Conservation (phyloP, 2,329 filamentous ascomycete species). For the Periconia digitata region DNA sequence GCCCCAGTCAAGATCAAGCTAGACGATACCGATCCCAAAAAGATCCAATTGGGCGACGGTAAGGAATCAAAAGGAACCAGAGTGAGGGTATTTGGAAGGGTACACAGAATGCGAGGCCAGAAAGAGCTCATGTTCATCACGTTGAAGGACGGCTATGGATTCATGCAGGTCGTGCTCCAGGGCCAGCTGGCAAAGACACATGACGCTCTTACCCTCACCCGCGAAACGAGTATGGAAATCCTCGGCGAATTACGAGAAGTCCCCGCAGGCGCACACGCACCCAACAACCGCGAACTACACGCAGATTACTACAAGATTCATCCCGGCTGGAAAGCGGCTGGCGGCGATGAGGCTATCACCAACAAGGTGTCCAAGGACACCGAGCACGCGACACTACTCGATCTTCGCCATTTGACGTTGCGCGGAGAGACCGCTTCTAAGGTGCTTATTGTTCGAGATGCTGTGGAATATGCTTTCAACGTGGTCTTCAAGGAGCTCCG, state of each 20-base stretch:
- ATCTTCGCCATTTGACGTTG: constrained; percentile 81
- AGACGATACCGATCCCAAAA: constrained; percentile 64
- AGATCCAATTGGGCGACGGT: constrained; percentile 56
- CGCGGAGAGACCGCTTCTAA: constrained; percentile 82
- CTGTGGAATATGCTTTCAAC: constrained; percentile 79
- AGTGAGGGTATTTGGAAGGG: constrained; percentile 78
- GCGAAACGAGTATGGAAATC: constrained; percentile 84
- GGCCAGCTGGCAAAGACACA: constrained; percentile 89
- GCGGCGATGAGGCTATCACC: constrained; percentile 88
- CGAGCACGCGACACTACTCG: constrained; percentile 72
- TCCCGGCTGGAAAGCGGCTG: constrained; percentile 69
- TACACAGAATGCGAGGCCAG: constrained; percentile 79
- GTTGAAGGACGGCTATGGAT: constrained; percentile 80
- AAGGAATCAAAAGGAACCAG: constrained; percentile 65
- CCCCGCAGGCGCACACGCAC: constrained; percentile 74
- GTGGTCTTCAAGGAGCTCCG: constrained; percentile 74
- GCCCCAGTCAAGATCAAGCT: constrained; percentile 75
- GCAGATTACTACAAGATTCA: constrained; percentile 84
- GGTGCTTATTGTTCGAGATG: constrained; percentile 83
- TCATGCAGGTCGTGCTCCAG: constrained; percentile 80
- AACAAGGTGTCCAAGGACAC: constrained; percentile 72
- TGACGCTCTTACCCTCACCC: constrained; percentile 81
- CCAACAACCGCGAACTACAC: constrained; percentile 82
- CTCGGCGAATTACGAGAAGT: constrained; percentile 82
- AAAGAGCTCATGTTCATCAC: constrained; percentile 86